These are phyloP conservation scores for Podaxis sp. DNA, from an alignment of 768 basidiomycete genomes.

Conservation along the genomic window DNA sequence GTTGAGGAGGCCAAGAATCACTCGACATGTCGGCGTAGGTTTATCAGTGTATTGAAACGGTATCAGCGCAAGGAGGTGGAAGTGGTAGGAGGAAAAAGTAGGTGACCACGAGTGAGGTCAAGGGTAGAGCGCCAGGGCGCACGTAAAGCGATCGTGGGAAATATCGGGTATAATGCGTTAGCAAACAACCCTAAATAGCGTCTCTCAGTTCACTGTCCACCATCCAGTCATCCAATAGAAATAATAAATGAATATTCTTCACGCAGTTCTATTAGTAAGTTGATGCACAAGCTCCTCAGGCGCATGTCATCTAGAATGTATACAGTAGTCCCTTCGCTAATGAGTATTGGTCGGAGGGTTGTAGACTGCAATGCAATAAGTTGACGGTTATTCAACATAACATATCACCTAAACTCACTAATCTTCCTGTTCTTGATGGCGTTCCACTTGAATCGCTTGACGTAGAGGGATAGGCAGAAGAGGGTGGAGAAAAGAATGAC, in stretches of 20 bases:
- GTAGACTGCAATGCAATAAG: conserved; percentile 40
- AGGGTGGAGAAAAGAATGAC: conserved; percentile 89
- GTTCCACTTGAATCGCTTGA: conserved; percentile 96
- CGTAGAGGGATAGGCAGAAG: conserved; percentile 75
- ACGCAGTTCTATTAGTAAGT: conserved; percentile 20
- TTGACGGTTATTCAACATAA: background rate
- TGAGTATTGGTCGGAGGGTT: conserved; percentile 58
- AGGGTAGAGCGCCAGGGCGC: background rate
- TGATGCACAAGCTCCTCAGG: conserved; percentile 15
- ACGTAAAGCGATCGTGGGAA: background rate
- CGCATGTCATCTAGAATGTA: conserved; percentile 22
- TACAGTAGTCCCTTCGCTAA: conserved; percentile 31
- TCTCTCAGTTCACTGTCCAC: background rate
- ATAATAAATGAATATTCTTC: background rate
- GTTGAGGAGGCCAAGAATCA: conserved; percentile 76
- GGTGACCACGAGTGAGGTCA: background rate
- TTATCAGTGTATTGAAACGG: background rate
- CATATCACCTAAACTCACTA: conserved; percentile 40
- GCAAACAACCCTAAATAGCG: background rate
- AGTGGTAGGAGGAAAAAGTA: background rate
- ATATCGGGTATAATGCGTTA: background rate
- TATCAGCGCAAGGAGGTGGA: background rate
- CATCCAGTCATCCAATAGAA: background rate
- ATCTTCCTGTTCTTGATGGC: conserved; percentile 93
- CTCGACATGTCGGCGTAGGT: conserved; percentile 49